These are phyloP conservation scores for Calocybe gambosa DNA, from an alignment of 1,284 basidiomycete genomes.

Conservation along the genomic window DNA sequence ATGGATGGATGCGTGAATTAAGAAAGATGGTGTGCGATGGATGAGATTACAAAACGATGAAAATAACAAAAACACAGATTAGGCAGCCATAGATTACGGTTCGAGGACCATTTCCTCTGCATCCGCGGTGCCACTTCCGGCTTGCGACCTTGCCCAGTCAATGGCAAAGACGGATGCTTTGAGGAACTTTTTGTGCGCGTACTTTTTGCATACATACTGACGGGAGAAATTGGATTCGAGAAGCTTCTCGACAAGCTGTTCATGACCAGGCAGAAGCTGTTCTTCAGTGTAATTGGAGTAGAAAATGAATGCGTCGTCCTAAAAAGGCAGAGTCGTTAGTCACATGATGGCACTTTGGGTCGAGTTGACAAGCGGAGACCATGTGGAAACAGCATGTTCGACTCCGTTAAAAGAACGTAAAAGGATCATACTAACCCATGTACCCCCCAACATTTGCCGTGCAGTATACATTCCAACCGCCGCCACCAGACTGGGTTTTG, in stretches of 20 bases:
- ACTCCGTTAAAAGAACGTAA: slow-evolving; percentile 15
- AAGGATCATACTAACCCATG: slow-evolving; percentile 71
- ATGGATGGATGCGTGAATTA: slow-evolving; percentile 15
- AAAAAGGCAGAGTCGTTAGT: slow-evolving; percentile 29
- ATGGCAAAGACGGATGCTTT: slow-evolving; percentile 75
- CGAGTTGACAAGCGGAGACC: slow-evolving; percentile 8
- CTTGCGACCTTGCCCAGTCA: slow-evolving; percentile 54
- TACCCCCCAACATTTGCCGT: slow-evolving; percentile 84
- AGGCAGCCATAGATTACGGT: slow-evolving; percentile 28
- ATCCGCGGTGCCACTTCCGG: slow-evolving; percentile 24
- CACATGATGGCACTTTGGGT: slow-evolving; percentile 37
- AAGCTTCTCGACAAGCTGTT: slow-evolving; percentile 82
- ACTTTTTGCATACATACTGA: slow-evolving; percentile 94
- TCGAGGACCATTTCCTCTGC: slow-evolving; percentile 47
- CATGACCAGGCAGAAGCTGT: slow-evolving; percentile 81
- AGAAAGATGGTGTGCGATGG: slow-evolving; percentile 12
- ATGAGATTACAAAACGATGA: slow-evolving; percentile 18
- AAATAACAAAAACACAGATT: slow-evolving; percentile 15
- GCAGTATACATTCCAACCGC: slow-evolving; percentile 98
- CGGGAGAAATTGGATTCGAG: slow-evolving; percentile 75
- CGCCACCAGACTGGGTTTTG: slow-evolving; percentile 92
- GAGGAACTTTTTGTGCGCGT: slow-evolving; percentile 95
- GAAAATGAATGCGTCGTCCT: slow-evolving; percentile 91
- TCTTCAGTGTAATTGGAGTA: slow-evolving; percentile 92
- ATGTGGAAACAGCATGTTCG: slow-evolving; percentile 19